Evolutionary conservation across 2,329 filamentous ascomycete species (phyloP).

Genomic region (Stagonosporopsis chrysanthemi): DNA sequence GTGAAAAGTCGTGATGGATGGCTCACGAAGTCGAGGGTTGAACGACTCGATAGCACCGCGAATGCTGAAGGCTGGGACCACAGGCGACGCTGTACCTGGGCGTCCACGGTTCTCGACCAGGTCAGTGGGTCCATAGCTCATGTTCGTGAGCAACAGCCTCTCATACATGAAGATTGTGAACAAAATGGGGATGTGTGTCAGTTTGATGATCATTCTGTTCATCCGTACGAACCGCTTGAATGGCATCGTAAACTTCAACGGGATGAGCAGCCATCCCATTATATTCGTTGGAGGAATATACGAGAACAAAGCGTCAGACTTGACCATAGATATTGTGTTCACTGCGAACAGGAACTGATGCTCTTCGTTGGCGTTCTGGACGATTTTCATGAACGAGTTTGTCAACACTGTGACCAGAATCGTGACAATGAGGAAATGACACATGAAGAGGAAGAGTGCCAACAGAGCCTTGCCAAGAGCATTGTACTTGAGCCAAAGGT

Average conservation of each 20-base stretch:
- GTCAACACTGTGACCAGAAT: slow-evolving; percentile 95
- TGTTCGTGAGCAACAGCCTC: slow-evolving; percentile 75
- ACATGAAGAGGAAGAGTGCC: slow-evolving; percentile 87
- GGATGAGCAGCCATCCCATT: slow-evolving; percentile 87
- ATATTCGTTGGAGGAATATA: slow-evolving; percentile 93
- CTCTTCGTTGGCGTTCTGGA: slow-evolving; percentile 91
- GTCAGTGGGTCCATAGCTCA: slow-evolving; percentile 83
- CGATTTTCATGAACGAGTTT: slow-evolving; percentile 94
- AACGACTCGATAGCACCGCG: slow-evolving; percentile 66
- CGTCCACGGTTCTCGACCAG: slow-evolving; percentile 75
- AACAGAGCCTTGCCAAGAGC: slow-evolving; percentile 77
- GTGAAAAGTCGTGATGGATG: slow-evolving; percentile 85
- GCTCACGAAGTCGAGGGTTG: slow-evolving; percentile 80
- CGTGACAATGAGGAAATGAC: slow-evolving; percentile 92
- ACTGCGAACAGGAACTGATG: slow-evolving; percentile 93
- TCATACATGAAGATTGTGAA: slow-evolving; percentile 91
- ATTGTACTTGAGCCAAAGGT: slow-evolving; percentile 83
- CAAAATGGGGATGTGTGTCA: slow-evolving; percentile 86
- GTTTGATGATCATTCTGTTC: slow-evolving; percentile 90
- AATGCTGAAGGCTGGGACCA: slow-evolving; percentile 52
- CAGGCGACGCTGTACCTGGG: slow-evolving; percentile 67
- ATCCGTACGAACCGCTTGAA: slow-evolving; percentile 82
- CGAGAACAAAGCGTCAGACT: slow-evolving; percentile 95
- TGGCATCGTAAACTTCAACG: slow-evolving; percentile 79
- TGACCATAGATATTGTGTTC: slow-evolving; percentile 97